A percentile compares a stretch with the other conserved stretches of the same genome.
These are phyloP conservation scores for Aegilops tauschii DNA, from an alignment of 176 grass and related monocot species.

Conservation along the genomic window DNA sequence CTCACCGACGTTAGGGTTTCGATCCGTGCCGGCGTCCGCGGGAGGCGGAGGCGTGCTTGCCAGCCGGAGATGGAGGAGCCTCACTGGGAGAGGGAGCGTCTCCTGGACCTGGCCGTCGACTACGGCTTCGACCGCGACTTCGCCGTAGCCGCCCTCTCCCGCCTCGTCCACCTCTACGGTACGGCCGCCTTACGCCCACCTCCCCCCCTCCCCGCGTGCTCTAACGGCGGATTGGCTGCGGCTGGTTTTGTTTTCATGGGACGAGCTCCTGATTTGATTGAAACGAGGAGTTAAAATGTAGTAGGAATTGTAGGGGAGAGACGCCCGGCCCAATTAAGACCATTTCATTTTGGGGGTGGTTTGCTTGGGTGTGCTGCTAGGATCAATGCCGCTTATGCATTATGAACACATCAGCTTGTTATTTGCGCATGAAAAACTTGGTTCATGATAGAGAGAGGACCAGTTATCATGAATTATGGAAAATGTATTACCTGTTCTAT, in stretches of 20 bases:
- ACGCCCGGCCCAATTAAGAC: not conserved
- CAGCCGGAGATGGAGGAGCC: not conserved
- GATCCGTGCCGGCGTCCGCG: not conserved
- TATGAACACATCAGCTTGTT: not conserved
- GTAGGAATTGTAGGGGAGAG: not conserved
- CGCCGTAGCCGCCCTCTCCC: not conserved
- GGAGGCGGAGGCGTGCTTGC: not conserved
- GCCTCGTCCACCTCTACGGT: not conserved
- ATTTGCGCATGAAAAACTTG: not conserved
- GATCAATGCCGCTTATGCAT: not conserved
- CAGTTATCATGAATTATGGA: not conserved
- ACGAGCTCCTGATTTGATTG: not conserved
- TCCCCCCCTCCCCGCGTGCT: not conserved
- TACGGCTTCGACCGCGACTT: constrained; percentile 18
- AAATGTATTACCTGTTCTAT: not conserved
- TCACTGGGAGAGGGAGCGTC: not conserved
- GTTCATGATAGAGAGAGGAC: not conserved
- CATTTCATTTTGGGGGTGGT: not conserved
- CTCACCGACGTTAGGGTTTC: not conserved
- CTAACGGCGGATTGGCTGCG: not conserved
- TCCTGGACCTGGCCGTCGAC: not conserved
- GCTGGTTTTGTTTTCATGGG: not conserved
- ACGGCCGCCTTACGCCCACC: not conserved
- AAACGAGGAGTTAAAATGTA: not conserved
- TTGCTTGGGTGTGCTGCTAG: not conserved